A percentile compares a stretch with the other conserved stretches of the same genome.
These are phyloP conservation scores for Colletotrichum lentis DNA, from an alignment of 2,329 filamentous ascomycete species.

Conservation along the genomic window DNA sequence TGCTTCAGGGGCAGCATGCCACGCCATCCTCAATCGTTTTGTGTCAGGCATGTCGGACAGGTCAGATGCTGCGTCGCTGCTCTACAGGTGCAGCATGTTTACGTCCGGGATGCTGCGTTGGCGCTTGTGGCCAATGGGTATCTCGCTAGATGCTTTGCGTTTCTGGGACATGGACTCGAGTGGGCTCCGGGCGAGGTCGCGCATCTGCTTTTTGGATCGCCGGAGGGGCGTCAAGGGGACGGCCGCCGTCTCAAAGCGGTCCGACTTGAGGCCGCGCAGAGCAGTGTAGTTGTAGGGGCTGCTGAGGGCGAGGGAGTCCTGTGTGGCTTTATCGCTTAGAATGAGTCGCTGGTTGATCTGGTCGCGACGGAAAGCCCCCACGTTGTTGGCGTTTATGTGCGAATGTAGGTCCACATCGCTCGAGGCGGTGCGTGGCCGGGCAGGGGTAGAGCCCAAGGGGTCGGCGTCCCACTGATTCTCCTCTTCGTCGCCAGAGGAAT, in stretches of 20 bases:
- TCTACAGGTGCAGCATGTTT: constrained; percentile 56
- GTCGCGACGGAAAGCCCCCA: constrained; percentile 80
- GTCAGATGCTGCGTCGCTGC: constrained; percentile 23
- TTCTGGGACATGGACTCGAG: constrained; percentile 60
- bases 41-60: constrained; percentile 32
- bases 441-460: constrained; percentile 61
- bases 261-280: constrained; percentile 69
- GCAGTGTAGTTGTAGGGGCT: constrained; percentile 67
- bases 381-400: constrained; percentile 70
- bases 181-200: constrained; percentile 59
- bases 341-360: constrained; percentile 70
- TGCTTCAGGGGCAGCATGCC: constrained; percentile 40
- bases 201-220: constrained; percentile 61
- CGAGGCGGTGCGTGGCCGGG: constrained; percentile 57
- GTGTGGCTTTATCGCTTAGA: constrained; percentile 66
- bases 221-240: constrained; percentile 74
- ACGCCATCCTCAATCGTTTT: constrained; percentile 59
- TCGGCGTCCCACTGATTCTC: constrained; percentile 58
- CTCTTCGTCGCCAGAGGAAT: constrained; percentile 68
- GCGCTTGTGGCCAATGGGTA: constrained; percentile 58
- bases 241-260: constrained; percentile 71
- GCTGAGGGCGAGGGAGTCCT: constrained; percentile 70
- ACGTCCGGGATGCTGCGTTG: constrained; percentile 68
- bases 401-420: constrained; percentile 61
- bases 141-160: constrained; percentile 62